A percentile compares a stretch with the other conserved stretches of the same genome.
phyloP scores from a whole-genome alignment of 495 filamentous ascomycete genomes.

The Lichenothelia convexa region DNA sequence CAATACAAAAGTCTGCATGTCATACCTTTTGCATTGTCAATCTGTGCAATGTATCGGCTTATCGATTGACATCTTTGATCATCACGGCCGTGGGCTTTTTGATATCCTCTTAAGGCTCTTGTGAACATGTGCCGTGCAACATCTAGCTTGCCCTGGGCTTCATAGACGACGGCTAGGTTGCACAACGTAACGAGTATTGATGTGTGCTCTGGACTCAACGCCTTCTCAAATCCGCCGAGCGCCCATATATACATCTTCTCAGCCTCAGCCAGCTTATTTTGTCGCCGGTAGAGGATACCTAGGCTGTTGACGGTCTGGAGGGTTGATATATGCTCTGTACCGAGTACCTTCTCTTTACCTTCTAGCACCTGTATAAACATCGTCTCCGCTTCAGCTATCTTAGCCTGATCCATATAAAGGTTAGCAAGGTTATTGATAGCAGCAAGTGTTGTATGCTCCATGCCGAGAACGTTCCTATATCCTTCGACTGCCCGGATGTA shows the following conservation, averaged over 20 bases:
- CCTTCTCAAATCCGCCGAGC: constrained; percentile 22
- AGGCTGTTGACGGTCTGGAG: constrained; percentile 18
- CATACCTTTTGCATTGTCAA: too few species aligned
- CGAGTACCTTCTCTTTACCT: constrained; percentile 22
- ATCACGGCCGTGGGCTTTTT: constrained; percentile 22
- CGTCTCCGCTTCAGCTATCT: constrained; percentile 16
- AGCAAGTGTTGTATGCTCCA: constrained; percentile 23
- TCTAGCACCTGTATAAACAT: constrained; percentile 9
- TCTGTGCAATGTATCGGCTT: too few species aligned
- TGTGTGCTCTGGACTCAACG: constrained; percentile 21
- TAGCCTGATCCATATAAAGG: constrained; percentile 14
- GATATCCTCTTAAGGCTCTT: constrained; percentile 20
- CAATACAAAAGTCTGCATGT: too few species aligned
- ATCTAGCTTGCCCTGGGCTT: constrained; percentile 15
- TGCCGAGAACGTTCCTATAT: constrained; percentile 1
- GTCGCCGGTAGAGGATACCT: constrained; percentile 6
- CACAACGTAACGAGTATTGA: constrained; percentile 22
- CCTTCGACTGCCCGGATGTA: constrained; percentile 10
- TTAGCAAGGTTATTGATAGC: constrained; percentile 14
- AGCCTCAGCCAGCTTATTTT: too few species aligned
- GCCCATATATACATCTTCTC: too few species aligned
- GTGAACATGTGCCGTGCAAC: constrained; percentile 23
- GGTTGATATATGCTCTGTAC: constrained; percentile 23
- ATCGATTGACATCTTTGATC: too few species aligned
- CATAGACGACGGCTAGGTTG: constrained; percentile 8